Conservation (phyloP, 371 early-diverging fungal species). For the Mucor racemosus region DNA sequence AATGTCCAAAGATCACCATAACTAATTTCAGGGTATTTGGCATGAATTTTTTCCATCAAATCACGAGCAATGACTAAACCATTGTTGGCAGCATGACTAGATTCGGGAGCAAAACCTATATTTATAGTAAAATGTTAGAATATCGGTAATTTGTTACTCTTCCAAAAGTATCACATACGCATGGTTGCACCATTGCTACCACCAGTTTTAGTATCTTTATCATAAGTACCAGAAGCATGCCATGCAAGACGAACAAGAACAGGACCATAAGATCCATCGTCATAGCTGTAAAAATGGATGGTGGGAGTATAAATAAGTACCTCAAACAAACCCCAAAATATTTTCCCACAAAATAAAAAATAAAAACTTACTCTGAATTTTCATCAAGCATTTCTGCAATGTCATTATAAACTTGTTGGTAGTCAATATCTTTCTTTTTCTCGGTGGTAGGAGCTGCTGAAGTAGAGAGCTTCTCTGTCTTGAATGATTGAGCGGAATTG, state of each 20-base stretch:
- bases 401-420: conserved; percentile 67
- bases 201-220: conserved; percentile 66
- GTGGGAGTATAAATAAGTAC: neutral
- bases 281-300: conserved; percentile 56
- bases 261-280: conserved; percentile 92
- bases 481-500: conserved; percentile 43
- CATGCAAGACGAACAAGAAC: conserved; percentile 91
- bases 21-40: conserved; percentile 81
- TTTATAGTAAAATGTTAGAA: neutral
- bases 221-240: conserved; percentile 86
- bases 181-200: conserved; percentile 86
- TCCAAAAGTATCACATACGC: conserved; percentile 31
- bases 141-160: neutral
- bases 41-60: conserved; percentile 84
- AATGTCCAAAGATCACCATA: conserved; percentile 95
- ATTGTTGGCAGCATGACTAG: conserved; percentile 83
- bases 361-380: conserved; percentile 50
- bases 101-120: conserved; percentile 72
- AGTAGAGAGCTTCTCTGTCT: conserved; percentile 25
- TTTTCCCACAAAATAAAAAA: neutral
- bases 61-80: conserved; percentile 84
- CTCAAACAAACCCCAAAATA: neutral
- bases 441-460: conserved; percentile 13
- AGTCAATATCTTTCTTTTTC: conserved; percentile 29
- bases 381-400: conserved; percentile 83